Evolutionary conservation across 2,329 filamentous ascomycete genomes (phyloP), one percentile per base, ranked within the genome.

Genomic region (Talaromyces marneffei): DNA sequence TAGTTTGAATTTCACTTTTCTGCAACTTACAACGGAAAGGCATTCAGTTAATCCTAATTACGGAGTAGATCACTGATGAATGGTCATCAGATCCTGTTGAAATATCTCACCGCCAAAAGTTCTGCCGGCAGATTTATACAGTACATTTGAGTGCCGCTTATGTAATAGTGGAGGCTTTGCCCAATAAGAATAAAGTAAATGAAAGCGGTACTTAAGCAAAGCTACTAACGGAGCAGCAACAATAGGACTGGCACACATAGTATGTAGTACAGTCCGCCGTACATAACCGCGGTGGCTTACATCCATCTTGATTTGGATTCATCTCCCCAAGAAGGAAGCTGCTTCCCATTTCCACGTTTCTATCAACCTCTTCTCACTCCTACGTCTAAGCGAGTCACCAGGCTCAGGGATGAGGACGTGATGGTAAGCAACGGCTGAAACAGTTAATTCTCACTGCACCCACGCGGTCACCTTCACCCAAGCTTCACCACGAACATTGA

Each of bases 41-140:
- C 10, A n/a, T n/a, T n/a, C 4, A 18, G 29, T 48, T 8, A 12
- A 48, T n/a, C 29, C 16, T 20, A 6, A 3, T 7, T 35, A 35
- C 10, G 29, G 14, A 35, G 33, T 18, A 14, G 12, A 20, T 14
- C 14, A 48, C 14, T 16, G 23, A 27, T 16, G 23, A 6, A 42
- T 46, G 20, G 25, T 29, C 46, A 31, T 27, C 23, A 29, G 16
- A n/a, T 59, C 54, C 29, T 27, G 18, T 10, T 27, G n/a, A 48
- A 10, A n/a, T 14, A 29, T 10, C 39, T 61, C 58, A 35, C 58
- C 44, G 56, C 48, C 25, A 48, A 33, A 4, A 14, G 12, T 37
- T 39, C 46, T 58, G 56, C 56, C 23, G 56, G 42, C 42, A 58
- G 7, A 35, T 35, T 8, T 23, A 18, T 53, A 59, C 57, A 46